These are phyloP conservation scores for Gnetum montanum DNA, from an alignment of 75 land plant genomes.

Conservation along the genomic window DNA sequence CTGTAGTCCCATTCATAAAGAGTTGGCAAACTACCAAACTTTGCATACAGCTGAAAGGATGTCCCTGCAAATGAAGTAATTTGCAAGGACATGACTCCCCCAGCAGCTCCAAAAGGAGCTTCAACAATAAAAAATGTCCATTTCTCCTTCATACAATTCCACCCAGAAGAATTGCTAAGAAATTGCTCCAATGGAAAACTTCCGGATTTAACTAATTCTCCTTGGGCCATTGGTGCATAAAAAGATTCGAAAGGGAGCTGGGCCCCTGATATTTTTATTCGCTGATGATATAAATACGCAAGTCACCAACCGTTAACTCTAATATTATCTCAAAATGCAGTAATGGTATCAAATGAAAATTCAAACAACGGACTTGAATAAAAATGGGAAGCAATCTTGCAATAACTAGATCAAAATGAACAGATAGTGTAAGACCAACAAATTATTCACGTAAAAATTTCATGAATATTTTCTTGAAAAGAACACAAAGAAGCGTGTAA, in stretches of 20 bases:
- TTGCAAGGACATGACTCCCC: slow-evolving; percentile 47
- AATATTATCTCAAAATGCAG: background rate
- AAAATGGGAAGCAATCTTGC: background rate
- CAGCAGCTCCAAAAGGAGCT: slow-evolving; percentile 72
- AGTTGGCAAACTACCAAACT: slow-evolving; percentile 60
- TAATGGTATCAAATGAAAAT: background rate
- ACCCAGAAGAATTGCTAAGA: slow-evolving; percentile 30
- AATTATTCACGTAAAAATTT: background rate
- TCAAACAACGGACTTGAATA: background rate
- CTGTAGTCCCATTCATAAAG: slow-evolving; percentile 54
- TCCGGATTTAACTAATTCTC: background rate
- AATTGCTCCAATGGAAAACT: slow-evolving; percentile 37
- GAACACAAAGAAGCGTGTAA: background rate
- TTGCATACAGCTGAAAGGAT: slow-evolving; percentile 44
- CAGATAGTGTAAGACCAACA: background rate
- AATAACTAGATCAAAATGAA: background rate
- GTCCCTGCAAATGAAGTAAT: slow-evolving; percentile 19
- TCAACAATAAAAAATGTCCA: slow-evolving; percentile 70
- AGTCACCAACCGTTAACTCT: no score
- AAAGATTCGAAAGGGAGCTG: slow-evolving; percentile 52
- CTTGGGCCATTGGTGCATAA: slow-evolving; percentile 33
- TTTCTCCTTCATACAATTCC: background rate
- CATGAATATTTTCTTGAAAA: no score
- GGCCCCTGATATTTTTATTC: slow-evolving; percentile 27
- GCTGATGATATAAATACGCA: no score